phyloP scores from a whole-genome alignment of 1,284 basidiomycete genomes.

The Ustilago lituana region DNA sequence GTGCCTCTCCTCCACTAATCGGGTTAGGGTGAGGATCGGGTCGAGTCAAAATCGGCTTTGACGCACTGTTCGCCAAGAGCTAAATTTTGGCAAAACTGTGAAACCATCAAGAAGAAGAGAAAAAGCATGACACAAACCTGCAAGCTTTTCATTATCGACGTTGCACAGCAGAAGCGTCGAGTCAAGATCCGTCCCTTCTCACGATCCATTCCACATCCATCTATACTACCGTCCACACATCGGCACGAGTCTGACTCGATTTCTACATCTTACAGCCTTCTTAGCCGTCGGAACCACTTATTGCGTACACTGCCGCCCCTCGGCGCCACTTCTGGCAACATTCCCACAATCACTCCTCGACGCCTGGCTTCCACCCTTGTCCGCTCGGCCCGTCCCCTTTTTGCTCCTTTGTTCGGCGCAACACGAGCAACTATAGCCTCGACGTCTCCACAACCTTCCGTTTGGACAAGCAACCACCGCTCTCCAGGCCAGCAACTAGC shows the following conservation, averaged over 20 bases:
- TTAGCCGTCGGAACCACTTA: neutral
- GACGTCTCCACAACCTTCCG: neutral
- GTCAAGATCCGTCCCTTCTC: too few relatives aligned
- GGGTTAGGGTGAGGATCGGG: neutral
- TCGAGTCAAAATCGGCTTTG: slow-evolving; percentile 26
- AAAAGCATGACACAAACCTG: too few relatives aligned
- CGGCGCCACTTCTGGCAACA: slow-evolving; percentile 15
- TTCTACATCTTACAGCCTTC: neutral
- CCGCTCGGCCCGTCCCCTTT: slow-evolving; percentile 12
- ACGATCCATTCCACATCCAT: too few relatives aligned
- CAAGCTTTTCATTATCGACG: too few relatives aligned
- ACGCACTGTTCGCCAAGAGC: neutral
- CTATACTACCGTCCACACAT: slow-evolving; percentile 1
- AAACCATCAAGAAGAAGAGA: slow-evolving; percentile 12
- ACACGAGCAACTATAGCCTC: slow-evolving; percentile 11
- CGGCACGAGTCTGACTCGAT: neutral
- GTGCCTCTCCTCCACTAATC: neutral
- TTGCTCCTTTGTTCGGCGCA: slow-evolving; percentile 4
- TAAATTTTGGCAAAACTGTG: slow-evolving; percentile 15
- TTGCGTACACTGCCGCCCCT: neutral
- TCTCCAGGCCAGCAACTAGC: neutral
- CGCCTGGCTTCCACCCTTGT: slow-evolving; percentile 26
- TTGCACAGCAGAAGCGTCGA: too few relatives aligned
- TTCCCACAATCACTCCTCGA: slow-evolving; percentile 25
- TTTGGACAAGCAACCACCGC: too few relatives aligned